Evolutionary conservation across 208 protist species (phyloP), one percentile per base, ranked within the genome.

Genomic region (Acanthamoeba royreba): DNA sequence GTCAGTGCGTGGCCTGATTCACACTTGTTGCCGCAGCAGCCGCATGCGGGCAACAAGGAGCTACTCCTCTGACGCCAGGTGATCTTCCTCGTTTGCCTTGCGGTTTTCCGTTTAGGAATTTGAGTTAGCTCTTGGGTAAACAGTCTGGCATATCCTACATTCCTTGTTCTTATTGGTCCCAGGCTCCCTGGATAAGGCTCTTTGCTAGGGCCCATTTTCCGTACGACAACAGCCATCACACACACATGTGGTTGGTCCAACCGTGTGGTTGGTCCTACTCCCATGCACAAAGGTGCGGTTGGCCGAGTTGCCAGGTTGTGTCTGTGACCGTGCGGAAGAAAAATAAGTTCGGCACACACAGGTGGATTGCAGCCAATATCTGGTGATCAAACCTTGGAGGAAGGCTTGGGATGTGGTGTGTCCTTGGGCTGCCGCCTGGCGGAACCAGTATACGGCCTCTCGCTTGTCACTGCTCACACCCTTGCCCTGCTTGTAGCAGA

Each of bases 401-500:
- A 92, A 92, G 58, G 53, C 55, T 28, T 63, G 58, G 7, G 86
- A 46, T 0, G 49, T 53, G 17, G 86, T 92, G 86, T 92, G 86
- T 25, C 86, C 86, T 53, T 92, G 86, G 13, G 52, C 28, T 11
- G 86, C 86, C 28, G 86, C 86, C 86, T 92, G 40, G 22, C 86
- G 86, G 86, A 92, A 92, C 86, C 86, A 92, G 28, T 28, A 72
- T 35, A 92, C 55, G 22, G 86, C 86, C 86, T 92, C 55, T 3
- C 55, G 35, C 40, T 92, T 92, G 52, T 92, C 45, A 17, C n/a
- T 46, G 22, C 28, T n/a, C 3, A 92, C 40, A 42, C 55, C 86
- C 38, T 52, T 92, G 58, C 52, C 86, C 55, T 92, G 53, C 55
- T 92, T 92, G 52, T 92, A 92, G 53, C 53, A 63, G 19, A 92